phyloP scores from a whole-genome alignment of 305 asterid genomes.

The Fraxinus latifolia region DNA sequence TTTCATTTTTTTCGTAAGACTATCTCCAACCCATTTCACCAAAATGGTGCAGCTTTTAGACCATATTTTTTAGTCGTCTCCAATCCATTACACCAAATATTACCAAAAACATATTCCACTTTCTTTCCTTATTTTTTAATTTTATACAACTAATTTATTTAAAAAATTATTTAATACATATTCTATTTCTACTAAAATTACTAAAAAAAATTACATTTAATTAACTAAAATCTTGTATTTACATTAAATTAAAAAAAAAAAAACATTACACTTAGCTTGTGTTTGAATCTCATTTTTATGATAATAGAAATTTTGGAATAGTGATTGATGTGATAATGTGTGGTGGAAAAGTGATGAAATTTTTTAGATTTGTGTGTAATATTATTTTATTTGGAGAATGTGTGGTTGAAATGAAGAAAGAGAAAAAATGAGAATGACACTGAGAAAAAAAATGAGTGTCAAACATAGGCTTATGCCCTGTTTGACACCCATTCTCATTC shows the following conservation, averaged over 20 bases:
- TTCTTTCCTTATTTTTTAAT: not conserved
- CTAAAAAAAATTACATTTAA: not conserved
- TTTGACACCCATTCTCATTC: too few relatives aligned
- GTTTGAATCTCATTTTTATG: too few relatives aligned
- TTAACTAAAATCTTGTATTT: not conserved
- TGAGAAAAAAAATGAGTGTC: too few relatives aligned
- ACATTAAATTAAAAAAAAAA: not conserved
- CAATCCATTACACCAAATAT: not conserved
- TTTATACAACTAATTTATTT: not conserved
- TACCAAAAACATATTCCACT: not conserved
- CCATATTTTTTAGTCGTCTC: not conserved
- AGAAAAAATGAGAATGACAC: too few relatives aligned
- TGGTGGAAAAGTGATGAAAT: too few relatives aligned
- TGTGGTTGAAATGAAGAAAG: too few relatives aligned
- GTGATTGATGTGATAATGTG: too few relatives aligned
- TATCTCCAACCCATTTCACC: not conserved
- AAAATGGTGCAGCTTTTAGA: not conserved
- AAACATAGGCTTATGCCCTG: too few relatives aligned
- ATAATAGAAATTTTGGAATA: too few relatives aligned
- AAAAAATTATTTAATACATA: not conserved
- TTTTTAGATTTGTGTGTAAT: too few relatives aligned
- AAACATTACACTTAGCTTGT: not conserved
- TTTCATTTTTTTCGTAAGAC: not conserved
- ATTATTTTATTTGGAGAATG: too few relatives aligned
- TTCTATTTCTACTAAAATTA: not conserved